Evolutionary conservation across 2,329 filamentous ascomycete species (phyloP), one percentile per base, ranked within the genome.

Genomic region (Diaporthe ampelina): DNA sequence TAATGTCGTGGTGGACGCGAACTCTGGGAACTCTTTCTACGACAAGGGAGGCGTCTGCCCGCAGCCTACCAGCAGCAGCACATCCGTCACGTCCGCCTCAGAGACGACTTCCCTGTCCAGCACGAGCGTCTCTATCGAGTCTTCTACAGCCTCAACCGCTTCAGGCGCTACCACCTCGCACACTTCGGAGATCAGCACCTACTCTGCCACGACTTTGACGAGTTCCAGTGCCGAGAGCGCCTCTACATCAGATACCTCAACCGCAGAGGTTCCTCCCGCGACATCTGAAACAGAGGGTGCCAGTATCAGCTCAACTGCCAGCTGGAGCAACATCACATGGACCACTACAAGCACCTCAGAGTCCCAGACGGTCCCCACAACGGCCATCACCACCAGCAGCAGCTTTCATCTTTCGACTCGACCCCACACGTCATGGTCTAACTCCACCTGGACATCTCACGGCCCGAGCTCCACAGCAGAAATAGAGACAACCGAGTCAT

Each of bases 11-110:
- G 59, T 59, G 4, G 70, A 52, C 26, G 59, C 72, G 26, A 58
- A 40, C 37, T 61, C 72, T 32, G 56, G 61, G 4, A 74, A 75
- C 54, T 72, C 61, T 19, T 75, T 75, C 68, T 75, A 74, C 43
- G 63, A 75, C 35, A 54, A 57, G 29, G 74, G 74, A 10, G 74
- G 74, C 10, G 72, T 32, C 15, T 75, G 74, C 61, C 68, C 72
- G 10, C 67, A 57, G 37, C 73, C 74, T 11, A 57, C 52, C 32
- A 67, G 43, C 35, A 70, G 71, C 7, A 54, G 45, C 57, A 65
- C 40, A 37, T 54, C 50, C 4, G 68, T 68, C 19, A 63, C 35
- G 10, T 35, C 56, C 35, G 24, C 58, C 26, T 40, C 54, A 52
- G 24, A 32, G 13, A 65, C 69, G 3, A 48, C 48, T 52, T 4